Evolutionary conservation across 148 eudicot genomes (phyloP).

Genomic region (Cornus kousa): DNA sequence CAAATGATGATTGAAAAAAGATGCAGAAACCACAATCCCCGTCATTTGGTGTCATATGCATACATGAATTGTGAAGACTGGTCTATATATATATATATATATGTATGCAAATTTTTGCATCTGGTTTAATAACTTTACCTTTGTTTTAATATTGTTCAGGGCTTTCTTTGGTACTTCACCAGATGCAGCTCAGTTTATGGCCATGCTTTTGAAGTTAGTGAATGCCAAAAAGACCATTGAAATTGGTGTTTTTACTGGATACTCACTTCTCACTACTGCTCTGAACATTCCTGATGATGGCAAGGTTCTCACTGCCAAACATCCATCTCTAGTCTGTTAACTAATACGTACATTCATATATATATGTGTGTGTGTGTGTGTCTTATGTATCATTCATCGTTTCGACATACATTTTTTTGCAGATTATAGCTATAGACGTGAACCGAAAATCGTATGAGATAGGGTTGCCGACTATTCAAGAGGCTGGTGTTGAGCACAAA

Average conservation of each 20-base stretch:
- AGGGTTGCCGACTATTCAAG: constrained; percentile 10
- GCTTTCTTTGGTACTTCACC: constrained; percentile 21
- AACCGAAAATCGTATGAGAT: constrained; percentile 11
- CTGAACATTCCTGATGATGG: constrained; percentile 42
- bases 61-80: neutral
- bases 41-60: neutral
- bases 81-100: neutral
- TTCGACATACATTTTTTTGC: neutral
- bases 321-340: too few relatives aligned
- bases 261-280: constrained; percentile 51
- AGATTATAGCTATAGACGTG: constrained; percentile 10
- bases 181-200: constrained; percentile 30
- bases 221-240: constrained; percentile 43
- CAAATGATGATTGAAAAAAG: too few relatives aligned
- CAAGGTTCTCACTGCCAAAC: constrained; percentile 15
- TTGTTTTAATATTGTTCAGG: constrained; percentile 5
- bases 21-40: neutral
- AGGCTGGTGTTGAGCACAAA: constrained; percentile 13
- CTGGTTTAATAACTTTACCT: neutral
- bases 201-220: constrained; percentile 28
- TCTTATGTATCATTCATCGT: neutral
- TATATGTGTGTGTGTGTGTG: too few relatives aligned
- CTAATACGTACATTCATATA: too few relatives aligned
- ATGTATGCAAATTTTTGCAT: neutral
- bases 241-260: constrained; percentile 43